phyloP scores from a whole-genome alignment of 805 yeast genomes.

The Ogataea populi-albae region DNA sequence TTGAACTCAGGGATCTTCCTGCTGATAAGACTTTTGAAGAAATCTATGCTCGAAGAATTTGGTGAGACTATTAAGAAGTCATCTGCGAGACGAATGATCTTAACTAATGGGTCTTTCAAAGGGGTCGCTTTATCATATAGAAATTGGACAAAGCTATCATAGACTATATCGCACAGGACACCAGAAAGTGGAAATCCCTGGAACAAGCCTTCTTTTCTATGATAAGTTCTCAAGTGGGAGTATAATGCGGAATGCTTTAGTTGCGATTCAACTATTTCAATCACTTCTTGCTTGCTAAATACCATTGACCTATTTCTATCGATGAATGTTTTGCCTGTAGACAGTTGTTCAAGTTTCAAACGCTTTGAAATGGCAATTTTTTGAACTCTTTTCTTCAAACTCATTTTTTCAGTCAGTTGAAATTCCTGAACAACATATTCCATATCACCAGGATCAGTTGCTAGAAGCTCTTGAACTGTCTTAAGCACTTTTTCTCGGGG shows the following conservation, averaged over 20 bases:
- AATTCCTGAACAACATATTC: constrained; percentile 3
- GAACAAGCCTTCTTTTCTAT: constrained; percentile 67
- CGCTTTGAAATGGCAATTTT: not conserved
- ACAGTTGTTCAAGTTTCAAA: not conserved
- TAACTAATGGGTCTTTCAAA: constrained; percentile 12
- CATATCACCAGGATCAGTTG: constrained; percentile 18
- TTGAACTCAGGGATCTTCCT: constrained; percentile 43
- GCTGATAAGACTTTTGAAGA: constrained; percentile 29
- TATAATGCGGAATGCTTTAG: constrained; percentile 48
- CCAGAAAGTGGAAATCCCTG: constrained; percentile 84
- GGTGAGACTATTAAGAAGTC: constrained; percentile 76
- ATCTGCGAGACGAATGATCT: constrained; percentile 70
- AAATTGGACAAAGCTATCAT: constrained; percentile 54
- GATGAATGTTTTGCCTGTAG: no score
- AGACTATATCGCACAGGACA: constrained; percentile 68
- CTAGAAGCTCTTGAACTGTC: constrained; percentile 15
- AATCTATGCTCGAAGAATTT: constrained; percentile 28
- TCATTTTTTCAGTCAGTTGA: not conserved
- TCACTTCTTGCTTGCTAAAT: constrained; percentile 42
- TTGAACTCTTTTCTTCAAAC: not conserved
- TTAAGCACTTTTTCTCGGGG: constrained; percentile 39
- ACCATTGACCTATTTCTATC: constrained; percentile 17
- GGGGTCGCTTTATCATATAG: constrained; percentile 21
- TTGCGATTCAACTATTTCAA: constrained; percentile 48
- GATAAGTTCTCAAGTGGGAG: constrained; percentile 36